These are phyloP conservation scores for Henningerozyma blattae DNA, from an alignment of 805 yeast species.

Conservation along the genomic window DNA sequence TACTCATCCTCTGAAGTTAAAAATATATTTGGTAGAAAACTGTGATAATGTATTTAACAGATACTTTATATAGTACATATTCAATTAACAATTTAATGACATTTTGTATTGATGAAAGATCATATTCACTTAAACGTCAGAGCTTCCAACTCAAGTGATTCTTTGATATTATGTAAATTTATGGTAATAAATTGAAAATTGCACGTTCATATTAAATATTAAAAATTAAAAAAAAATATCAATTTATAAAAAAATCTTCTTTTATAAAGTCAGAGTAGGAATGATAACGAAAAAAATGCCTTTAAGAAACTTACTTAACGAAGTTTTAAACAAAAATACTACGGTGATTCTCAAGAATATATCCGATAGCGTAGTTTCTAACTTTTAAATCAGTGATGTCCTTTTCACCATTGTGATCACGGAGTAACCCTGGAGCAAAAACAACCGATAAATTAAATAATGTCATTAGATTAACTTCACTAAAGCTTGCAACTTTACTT, in stretches of 20 bases:
- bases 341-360: conserved; percentile 40
- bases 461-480: conserved; percentile 64
- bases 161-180: too few relatives aligned
- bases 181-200: too few relatives aligned
- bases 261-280: too few relatives aligned
- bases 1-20: conserved; percentile 60
- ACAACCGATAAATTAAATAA: conserved; percentile 76
- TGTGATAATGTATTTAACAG: too few relatives aligned
- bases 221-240: too few relatives aligned
- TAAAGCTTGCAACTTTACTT: conserved; percentile 39
- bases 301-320: not conserved
- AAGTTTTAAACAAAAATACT: conserved; percentile 7
- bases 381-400: conserved; percentile 80
- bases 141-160: too few relatives aligned
- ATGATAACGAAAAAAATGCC: not conserved
- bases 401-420: conserved; percentile 68
- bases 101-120: not conserved
- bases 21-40: conserved; percentile 35
- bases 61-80: too few relatives aligned
- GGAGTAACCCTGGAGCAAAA: conserved; percentile 86
- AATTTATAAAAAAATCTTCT: too few relatives aligned
- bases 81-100: conserved; percentile 14
- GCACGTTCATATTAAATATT: too few relatives aligned
- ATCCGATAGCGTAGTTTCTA: conserved; percentile 68
- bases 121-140: too few relatives aligned